Conservation (phyloP, 345 rosid species). For the Sisymbrium irio region DNA sequence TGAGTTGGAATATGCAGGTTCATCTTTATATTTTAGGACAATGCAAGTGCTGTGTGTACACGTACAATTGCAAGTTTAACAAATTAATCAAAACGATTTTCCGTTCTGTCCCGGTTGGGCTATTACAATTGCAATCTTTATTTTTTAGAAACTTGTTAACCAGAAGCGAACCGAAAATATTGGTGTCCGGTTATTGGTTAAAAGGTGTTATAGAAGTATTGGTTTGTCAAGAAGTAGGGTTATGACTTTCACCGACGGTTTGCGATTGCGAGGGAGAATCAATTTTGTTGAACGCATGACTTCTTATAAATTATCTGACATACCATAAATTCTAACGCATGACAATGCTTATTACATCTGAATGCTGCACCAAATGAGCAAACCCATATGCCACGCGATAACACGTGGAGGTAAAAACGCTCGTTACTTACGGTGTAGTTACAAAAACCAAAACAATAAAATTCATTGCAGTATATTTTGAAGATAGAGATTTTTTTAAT, state of each 20-base stretch:
- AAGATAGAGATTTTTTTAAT: too few species aligned
- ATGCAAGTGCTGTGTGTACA: neutral
- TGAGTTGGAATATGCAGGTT: neutral
- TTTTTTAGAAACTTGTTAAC: neutral
- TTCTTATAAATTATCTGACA: too few species aligned
- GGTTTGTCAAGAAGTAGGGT: neutral
- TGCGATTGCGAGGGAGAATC: conserved; percentile 17
- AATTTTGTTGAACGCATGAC: neutral
- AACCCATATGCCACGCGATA: neutral
- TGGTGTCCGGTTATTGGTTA: neutral
- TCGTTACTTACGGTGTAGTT: neutral
- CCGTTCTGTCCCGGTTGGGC: neutral
- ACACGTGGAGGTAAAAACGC: neutral
- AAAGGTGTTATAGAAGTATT: too few species aligned
- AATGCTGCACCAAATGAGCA: neutral
- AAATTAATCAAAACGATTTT: neutral
- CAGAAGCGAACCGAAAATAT: neutral
- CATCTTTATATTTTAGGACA: neutral
- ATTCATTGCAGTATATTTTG: too few species aligned
- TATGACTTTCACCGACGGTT: neutral
- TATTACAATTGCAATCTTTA: too few species aligned
- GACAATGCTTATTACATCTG: too few species aligned
- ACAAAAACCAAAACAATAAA: too few species aligned
- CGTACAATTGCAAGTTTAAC: neutral
- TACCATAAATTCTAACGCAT: too few species aligned